Evolutionary conservation across 305 asterid species (phyloP).

Genomic region (Solanum hybrid): DNA sequence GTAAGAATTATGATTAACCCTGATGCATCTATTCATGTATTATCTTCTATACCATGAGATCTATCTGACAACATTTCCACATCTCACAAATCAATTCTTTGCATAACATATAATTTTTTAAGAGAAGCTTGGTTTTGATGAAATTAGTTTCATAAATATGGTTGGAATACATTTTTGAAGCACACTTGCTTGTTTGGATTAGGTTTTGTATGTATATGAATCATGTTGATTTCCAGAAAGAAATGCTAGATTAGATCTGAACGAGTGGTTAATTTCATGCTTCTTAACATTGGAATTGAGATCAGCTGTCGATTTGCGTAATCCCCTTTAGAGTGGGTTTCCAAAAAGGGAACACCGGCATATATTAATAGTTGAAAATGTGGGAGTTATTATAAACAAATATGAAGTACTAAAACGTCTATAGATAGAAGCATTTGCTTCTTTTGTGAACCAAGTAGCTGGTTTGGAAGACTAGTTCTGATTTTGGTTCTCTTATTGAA

Average conservation of each 20-base stretch:
- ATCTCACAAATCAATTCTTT: not conserved
- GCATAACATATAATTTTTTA: not conserved
- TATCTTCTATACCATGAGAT: not conserved
- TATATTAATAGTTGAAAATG: not conserved
- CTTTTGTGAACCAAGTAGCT: not conserved
- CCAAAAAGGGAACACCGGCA: not conserved
- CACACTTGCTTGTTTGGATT: not conserved
- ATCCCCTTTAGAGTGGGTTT: not conserved
- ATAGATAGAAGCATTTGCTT: not conserved
- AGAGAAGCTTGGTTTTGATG: not conserved
- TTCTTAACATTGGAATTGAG: not conserved
- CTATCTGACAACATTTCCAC: not conserved
- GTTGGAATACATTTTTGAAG: not conserved
- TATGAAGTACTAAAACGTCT: not conserved
- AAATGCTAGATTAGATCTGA: not conserved
- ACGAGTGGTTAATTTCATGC: not conserved
- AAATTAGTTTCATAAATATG: not conserved
- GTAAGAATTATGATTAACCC: constrained; percentile 15
- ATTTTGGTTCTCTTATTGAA: not conserved
- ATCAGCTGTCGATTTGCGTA: not conserved
- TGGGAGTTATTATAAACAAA: not conserved
- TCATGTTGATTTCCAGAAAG: not conserved
- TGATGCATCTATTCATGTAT: not conserved
- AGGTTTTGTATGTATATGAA: not conserved
- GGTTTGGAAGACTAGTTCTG: not conserved